Evolutionary conservation across 2,329 filamentous ascomycete genomes (phyloP), one percentile per base, ranked within the genome.

Genomic region (Scopulariopsis brevicaulis): DNA sequence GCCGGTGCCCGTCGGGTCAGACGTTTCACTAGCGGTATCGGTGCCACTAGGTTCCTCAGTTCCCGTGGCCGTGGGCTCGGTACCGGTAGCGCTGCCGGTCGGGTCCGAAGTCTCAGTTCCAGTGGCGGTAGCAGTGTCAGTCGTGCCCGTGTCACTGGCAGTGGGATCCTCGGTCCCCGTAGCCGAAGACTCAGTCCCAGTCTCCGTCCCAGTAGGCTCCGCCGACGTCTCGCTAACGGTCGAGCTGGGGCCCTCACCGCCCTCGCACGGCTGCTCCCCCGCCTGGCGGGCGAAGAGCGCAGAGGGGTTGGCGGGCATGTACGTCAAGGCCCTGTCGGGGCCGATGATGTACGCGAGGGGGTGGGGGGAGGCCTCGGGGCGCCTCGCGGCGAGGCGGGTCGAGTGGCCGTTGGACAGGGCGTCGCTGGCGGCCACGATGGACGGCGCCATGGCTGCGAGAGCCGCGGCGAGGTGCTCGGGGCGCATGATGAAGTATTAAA

Each of bases 321-420:
- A 34, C 25, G 15, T 7, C 32, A 53, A 10, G 22, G 60, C 50
- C 54, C 54, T 5, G 35, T 50, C 7, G 59, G 59, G 24, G 59
- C 53, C 14, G 57, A 55, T 32, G 59, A 60, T 22, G 15, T 61
- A 48, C 37, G 57, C 34, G 40, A 43, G 54, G 14, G 57, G 28
- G 20, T 28, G 65, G 15, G 67, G 69, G 55, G 63, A 63, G 62
- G 71, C 67, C 60, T 58, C 34, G 0, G n/a, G 58, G 57, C 73
- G 75, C 62, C 73, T 69, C 11, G 63, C 56, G 22, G 64, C 60
- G 22, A 76, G 67, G 25, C 65, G 69, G 28, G 57, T 56, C 22
- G 58, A 18, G 20, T 55, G 55, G 5, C 67, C 65, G 62, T 73
- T 73, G n/a, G 74, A 64, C 15, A 66, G 69, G 54, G 63, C 64